phyloP scores from a whole-genome alignment of 805 yeast species.

The Saturnispora galanensis region DNA sequence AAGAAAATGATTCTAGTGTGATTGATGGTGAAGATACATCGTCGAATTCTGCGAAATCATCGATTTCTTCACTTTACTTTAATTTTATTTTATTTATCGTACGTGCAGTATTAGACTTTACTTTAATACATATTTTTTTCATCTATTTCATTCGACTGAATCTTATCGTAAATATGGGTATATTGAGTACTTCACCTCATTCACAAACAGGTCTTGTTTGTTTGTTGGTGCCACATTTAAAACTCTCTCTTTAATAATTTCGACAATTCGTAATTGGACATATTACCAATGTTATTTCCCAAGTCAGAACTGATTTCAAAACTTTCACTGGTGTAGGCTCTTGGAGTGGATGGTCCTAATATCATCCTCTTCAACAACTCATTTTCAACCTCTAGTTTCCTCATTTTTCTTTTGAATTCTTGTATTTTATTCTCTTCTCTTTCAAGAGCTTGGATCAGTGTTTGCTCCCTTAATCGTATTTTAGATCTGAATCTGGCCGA shows the following conservation, averaged over 20 bases:
- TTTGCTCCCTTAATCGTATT: conserved; percentile 49
- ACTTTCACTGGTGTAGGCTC: not conserved
- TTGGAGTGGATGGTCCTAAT: conserved; percentile 9
- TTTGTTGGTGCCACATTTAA: not conserved
- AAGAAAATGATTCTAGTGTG: too few relatives aligned
- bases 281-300: conserved; percentile 6
- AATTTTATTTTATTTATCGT: too few relatives aligned
- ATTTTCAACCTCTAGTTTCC: conserved; percentile 54
- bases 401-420: conserved; percentile 36
- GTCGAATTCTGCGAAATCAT: too few relatives aligned
- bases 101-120: too few relatives aligned
- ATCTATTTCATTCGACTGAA: too few relatives aligned
- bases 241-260: conserved; percentile 15
- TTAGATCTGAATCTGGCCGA: conserved; percentile 55
- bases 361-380: conserved; percentile 41
- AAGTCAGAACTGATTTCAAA: not conserved
- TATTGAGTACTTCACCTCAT: not conserved
- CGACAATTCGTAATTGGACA: conserved; percentile 19
- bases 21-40: too few relatives aligned
- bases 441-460: conserved; percentile 41
- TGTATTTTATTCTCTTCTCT: conserved; percentile 37
- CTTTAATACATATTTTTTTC: too few relatives aligned
- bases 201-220: not conserved
- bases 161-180: too few relatives aligned
- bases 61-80: too few relatives aligned